Conservation (phyloP, 2,329 filamentous ascomycete genomes). For the Stagonosporopsis vannaccii region DNA sequence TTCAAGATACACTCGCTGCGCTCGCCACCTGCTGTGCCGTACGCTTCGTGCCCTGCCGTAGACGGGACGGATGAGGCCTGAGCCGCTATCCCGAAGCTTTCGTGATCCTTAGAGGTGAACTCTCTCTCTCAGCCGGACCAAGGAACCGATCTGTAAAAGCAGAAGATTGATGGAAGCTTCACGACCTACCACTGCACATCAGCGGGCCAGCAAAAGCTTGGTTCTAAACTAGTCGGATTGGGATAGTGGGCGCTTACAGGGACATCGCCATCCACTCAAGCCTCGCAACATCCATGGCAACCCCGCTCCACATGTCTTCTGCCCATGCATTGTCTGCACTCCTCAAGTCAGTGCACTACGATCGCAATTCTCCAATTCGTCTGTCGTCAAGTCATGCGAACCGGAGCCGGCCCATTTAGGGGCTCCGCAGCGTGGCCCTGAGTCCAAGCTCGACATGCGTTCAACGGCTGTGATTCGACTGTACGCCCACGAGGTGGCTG, state of each 20-base stretch:
- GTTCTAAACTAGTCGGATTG: constrained; percentile 9
- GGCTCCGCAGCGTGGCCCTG: constrained; percentile 24
- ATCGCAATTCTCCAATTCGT: constrained; percentile 38
- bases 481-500: constrained; percentile 36
- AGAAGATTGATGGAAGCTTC: constrained; percentile 19
- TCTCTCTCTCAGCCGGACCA: not conserved
- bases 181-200: constrained; percentile 26
- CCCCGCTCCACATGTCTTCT: constrained; percentile 34
- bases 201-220: constrained; percentile 31
- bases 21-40: constrained; percentile 3
- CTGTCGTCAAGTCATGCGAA: constrained; percentile 45
- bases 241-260: constrained; percentile 31
- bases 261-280: constrained; percentile 27
- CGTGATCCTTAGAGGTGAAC: not conserved
- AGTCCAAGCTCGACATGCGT: constrained; percentile 17
- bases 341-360: constrained; percentile 25
- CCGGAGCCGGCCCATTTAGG: constrained; percentile 32
- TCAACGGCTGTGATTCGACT: constrained; percentile 36
- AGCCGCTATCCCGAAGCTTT: constrained; percentile 11
- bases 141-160: not conserved
- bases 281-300: constrained; percentile 25
- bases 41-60: constrained; percentile 3
- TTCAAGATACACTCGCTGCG: not conserved
- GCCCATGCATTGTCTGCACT: constrained; percentile 41
- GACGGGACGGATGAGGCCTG: constrained; percentile 4